A percentile compares a stretch with the other conserved stretches of the same genome.
Evolutionary conservation across 352 stramenopile species (phyloP).

Genomic region (Peronospora tabacina): DNA sequence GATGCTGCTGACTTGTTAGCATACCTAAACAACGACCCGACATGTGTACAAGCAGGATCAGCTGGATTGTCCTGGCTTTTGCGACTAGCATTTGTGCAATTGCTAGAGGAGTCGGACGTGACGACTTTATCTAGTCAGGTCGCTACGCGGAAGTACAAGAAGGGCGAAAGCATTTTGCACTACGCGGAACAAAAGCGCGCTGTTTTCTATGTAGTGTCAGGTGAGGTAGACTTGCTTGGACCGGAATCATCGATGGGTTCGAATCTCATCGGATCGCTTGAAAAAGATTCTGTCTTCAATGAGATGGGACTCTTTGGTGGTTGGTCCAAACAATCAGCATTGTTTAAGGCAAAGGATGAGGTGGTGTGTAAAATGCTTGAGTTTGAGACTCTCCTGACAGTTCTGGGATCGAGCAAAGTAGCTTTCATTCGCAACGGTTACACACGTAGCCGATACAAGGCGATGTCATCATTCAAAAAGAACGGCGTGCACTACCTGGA

Average conservation of each 20-base stretch:
- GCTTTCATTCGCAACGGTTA: slow-evolving; percentile 31
- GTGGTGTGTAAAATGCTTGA: slow-evolving; percentile 40
- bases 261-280: slow-evolving; percentile 28
- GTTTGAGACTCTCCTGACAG: slow-evolving; percentile 26
- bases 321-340: slow-evolving; percentile 33
- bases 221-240: slow-evolving; percentile 36
- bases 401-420: slow-evolving; percentile 31
- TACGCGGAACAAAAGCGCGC: slow-evolving; percentile 41
- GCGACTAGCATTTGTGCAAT: slow-evolving; percentile 18
- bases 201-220: slow-evolving; percentile 41
- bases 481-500: slow-evolving; percentile 29
- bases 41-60: not conserved
- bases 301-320: slow-evolving; percentile 46
- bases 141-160: slow-evolving; percentile 18
- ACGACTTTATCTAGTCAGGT: slow-evolving; percentile 9
- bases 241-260: slow-evolving; percentile 37
- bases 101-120: slow-evolving; percentile 9
- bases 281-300: slow-evolving; percentile 32
- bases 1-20: slow-evolving; percentile 17
- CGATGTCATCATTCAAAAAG: not conserved
- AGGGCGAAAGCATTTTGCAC: slow-evolving; percentile 30
- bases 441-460: slow-evolving; percentile 29
- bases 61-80: slow-evolving; percentile 17
- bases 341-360: slow-evolving; percentile 31
- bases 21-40: slow-evolving; percentile 43